Evolutionary conservation across 176 grass and related monocot species (phyloP), one percentile per base, ranked within the genome.

Genomic region (Raddia guianensis): DNA sequence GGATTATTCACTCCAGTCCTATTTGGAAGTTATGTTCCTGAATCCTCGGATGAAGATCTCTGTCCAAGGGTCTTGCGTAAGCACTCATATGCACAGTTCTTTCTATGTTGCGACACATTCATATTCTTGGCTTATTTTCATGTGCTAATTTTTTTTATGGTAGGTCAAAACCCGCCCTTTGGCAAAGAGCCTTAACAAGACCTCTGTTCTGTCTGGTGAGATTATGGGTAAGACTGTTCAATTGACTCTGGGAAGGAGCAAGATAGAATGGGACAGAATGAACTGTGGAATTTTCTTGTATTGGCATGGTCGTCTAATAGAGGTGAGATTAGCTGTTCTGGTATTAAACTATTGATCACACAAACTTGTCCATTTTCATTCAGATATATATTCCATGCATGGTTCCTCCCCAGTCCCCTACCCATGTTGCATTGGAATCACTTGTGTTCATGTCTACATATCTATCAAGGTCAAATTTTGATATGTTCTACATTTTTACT

Each of bases 201-300:
- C 94, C 70, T 81, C 79, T 82, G 83, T 90, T 69, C 15, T 94
- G 15, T 77, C 76, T 73, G 89, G 70, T 90, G 72, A 87, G 61
- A 86, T 97, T 58, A 86, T 89, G 86, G 94, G 84, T 70, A 93
- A 72, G 80, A 37, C 60, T 61, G 72, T 93, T 80, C 52, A 83
- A 14, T 79, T 97, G 66, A 91, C 87, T 49, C 66, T 97, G 61
- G 94, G 94, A 74, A 91, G 84, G 80, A 97, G 91, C 76, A 90
- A 91, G 19, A 59, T 83, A 71, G 94, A 97, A 88, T 91, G 87
- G 91, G 84, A 94, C 80, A 86, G 91, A 80, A 82, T 83, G 67
- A 97, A 97, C 45, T 85, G 86, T 72, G 94, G 94, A 61, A 78
- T 97, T 70, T 97, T 97, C 78, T 87, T 97, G 50, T 97, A 94